Evolutionary conservation across 495 filamentous ascomycete species (phyloP).

Genomic region (Neurospora cerealis): DNA sequence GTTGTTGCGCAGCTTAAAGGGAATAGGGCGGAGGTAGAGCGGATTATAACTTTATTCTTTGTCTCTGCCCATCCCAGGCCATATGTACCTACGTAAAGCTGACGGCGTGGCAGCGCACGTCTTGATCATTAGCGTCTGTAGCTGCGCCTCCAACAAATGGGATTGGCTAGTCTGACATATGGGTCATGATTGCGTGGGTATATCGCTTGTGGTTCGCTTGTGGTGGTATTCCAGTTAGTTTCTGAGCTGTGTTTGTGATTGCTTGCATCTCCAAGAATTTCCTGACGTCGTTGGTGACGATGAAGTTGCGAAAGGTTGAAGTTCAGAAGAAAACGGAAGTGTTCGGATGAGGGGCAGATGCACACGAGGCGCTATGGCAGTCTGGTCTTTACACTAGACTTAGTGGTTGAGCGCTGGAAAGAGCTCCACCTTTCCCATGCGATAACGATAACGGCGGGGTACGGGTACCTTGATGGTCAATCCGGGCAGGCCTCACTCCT

Average conservation of each 20-base stretch:
- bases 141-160: not conserved
- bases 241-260: not conserved
- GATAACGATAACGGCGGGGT: not conserved
- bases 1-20: too few species aligned
- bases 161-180: not conserved
- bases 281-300: too few species aligned
- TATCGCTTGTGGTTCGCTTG: not conserved
- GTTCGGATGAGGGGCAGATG: not conserved
- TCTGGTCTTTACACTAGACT: too few species aligned
- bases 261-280: too few species aligned
- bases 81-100: too few species aligned
- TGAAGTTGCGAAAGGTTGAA: not conserved
- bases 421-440: not conserved
- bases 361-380: not conserved
- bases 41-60: too few species aligned
- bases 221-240: not conserved
- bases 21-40: too few species aligned
- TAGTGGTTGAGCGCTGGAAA: not conserved
- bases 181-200: not conserved
- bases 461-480: not conserved
- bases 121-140: too few species aligned
- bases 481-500: too few species aligned
- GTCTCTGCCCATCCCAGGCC: too few species aligned
- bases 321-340: too few species aligned
- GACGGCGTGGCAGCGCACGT: too few species aligned